Evolutionary conservation across 176 grass and related monocot species (phyloP).

Genomic region (Lolium rigidum): DNA sequence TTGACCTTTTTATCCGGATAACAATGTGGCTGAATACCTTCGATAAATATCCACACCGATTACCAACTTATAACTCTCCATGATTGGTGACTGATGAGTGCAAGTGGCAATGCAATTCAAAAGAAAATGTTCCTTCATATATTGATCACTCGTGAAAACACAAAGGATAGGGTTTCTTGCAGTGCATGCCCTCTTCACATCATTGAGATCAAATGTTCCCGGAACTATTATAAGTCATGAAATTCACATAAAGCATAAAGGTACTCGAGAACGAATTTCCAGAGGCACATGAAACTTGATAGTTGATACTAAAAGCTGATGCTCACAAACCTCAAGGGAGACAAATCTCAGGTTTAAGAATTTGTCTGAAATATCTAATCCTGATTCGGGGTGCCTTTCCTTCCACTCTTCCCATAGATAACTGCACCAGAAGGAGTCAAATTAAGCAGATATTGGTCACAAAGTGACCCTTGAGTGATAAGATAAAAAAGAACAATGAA

Average conservation of each 20-base stretch:
- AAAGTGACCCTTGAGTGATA: slow-evolving; percentile 13
- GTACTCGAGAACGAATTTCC: slow-evolving; percentile 16
- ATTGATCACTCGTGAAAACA: background rate
- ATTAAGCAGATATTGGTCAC: slow-evolving; percentile 34
- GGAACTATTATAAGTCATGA: slow-evolving; percentile 13
- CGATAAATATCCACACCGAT: background rate
- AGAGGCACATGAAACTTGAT: background rate
- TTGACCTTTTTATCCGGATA: slow-evolving; percentile 8
- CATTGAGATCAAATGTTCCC: slow-evolving; percentile 23
- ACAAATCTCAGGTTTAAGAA: slow-evolving; percentile 93
- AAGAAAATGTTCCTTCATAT: background rate
- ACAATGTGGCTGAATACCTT: background rate
- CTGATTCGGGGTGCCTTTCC: slow-evolving; percentile 76
- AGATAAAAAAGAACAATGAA: slow-evolving; percentile 5
- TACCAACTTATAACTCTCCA: slow-evolving; percentile 15
- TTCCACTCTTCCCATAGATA: slow-evolving; percentile 99
- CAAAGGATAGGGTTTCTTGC: background rate
- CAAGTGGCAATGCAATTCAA: slow-evolving; percentile 19
- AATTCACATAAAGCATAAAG: background rate
- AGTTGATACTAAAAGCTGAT: slow-evolving; percentile 2
- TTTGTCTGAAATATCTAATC: slow-evolving; percentile 64
- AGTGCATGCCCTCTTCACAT: slow-evolving; percentile 30
- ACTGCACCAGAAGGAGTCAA: slow-evolving; percentile 54
- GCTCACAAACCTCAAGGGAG: slow-evolving; percentile 84
- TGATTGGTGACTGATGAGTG: slow-evolving; percentile 23